These are phyloP conservation scores for Cystobasidium sp. DNA, from an alignment of 1,284 basidiomycete genomes.

Conservation along the genomic window DNA sequence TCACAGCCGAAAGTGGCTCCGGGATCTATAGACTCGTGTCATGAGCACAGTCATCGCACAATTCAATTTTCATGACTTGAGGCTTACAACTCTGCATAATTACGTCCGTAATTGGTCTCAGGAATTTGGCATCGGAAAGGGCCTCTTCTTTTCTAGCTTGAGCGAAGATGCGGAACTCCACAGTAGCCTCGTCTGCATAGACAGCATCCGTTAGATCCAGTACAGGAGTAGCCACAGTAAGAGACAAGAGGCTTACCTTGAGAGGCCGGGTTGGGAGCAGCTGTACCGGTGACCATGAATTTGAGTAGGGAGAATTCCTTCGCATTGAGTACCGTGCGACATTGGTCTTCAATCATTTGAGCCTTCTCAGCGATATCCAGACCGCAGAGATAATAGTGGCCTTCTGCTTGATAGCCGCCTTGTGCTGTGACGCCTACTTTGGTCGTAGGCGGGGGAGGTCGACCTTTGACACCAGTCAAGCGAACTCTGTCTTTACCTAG, in stretches of 20 bases:
- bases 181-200: constrained; percentile 43
- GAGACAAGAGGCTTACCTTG: constrained; percentile 45
- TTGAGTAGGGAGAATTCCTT: constrained; percentile 21
- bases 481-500: constrained; percentile 47
- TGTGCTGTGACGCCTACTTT: constrained; percentile 51
- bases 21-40: not conserved
- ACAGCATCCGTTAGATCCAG: no score
- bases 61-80: not conserved
- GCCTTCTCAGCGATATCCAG: constrained; percentile 48
- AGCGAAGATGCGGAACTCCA: constrained; percentile 50
- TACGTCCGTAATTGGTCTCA: constrained; percentile 8
- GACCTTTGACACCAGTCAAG: constrained; percentile 48
- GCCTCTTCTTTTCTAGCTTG: constrained; percentile 47
- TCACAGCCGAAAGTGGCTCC: constrained; percentile 22
- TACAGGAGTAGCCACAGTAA: constrained; percentile 1
- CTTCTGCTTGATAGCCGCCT: constrained; percentile 51
- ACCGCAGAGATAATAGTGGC: constrained; percentile 6
- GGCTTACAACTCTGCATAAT: constrained; percentile 21
- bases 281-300: constrained; percentile 50
- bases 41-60: not conserved
- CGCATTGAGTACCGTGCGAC: constrained; percentile 7
- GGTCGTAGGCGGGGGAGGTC: constrained; percentile 51
- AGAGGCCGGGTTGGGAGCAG: constrained; percentile 39
- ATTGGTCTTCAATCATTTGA: constrained; percentile 48
- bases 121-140: constrained; percentile 20